Base-by-base conservation (phyloP, 176 grass and related monocot species). In the Aegilops tauschii region DNA sequence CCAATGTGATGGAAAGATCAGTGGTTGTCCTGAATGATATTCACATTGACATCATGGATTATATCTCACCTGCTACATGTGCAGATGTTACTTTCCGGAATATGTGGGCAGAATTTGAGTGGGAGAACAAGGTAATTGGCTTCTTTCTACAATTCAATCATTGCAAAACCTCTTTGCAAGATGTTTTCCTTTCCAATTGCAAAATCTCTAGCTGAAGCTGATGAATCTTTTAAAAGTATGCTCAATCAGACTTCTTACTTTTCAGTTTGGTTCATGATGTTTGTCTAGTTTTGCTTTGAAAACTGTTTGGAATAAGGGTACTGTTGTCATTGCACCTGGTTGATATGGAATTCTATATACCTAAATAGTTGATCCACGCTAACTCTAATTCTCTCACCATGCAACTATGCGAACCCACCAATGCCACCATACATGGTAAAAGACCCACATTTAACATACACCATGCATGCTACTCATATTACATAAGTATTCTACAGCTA, bases 41-140 rank as follows among this genome's bases (percentile, higher is more conserved):
- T 81, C 88, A 90, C 80, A 93, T 93, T 20, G 88, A 93, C 75
- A 93, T 93, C 74, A 90, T 93, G 91, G 91, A 93, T 85, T 93
- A 93, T 64, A 93, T 93, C 68, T 93, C 88, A 62, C 91, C 91
- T 12, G 91, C 84, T 35, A 69, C 84, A 42, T 93, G 91, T 5
- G 71, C 88, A 40, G 88, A 90, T 82, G 82, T 88, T 64, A 73
- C 91, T 81, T 93, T 93, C 86, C 89, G 91, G 37, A 93, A 90
- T 63, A 93, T 93, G 91, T 93, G 91, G 91, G 88, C 88, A 12
- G 88, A 93, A 84, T 93, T 90, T 66, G 88, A 93, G 77, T 93
- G 91, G 91, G 88, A 93, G 81, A 93, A 93, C 50, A 93, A 93
- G 91, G 91, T 93, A 87, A 76, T 27, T 27, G 85, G 36, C 75